Base-by-base conservation (phyloP, 257 asterid species). In the Oldenlandia corymbosa region DNA sequence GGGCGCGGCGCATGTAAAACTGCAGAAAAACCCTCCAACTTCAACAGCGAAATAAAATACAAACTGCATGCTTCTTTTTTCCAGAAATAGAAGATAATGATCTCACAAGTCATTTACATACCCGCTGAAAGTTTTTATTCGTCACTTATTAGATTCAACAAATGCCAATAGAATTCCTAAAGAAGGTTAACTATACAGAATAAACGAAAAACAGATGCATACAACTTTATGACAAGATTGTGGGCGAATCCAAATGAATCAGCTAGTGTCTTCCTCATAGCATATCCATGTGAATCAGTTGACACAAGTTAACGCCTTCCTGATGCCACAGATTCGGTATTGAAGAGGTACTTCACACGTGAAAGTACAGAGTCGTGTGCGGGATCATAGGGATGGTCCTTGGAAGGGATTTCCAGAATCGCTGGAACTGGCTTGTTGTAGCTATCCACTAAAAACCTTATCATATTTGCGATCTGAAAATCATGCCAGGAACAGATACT, bases 371-470 rank as follows among this genome's bases (percentile, higher is more conserved):
- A 91, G 79, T 91, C 95, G 52, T 84, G 94, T 2, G 91, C 88
- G 48, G 98, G 95, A 80, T 91, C 96, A 36, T 88, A 88, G 0
- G 96, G 98, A 49, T 88, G 95, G 77, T 88, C 96, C 91, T 91
- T 91, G 60, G 98, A 91, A 23, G 96, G 98, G 63, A 91, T 91
- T 85, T 91, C 96, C 75, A 91, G 54, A 71, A 88, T 91, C 62
- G 96, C 98, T 18, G 98, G 96, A 67, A 91, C 71, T 31, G 94
- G 96, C 65, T 84, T 88, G 79, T 91, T 88, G 63, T 91, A 91
- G 83, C 96, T 80, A 78, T 91, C 97, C 24, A 91, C 96, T 51
- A 85, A 60, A 76, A 91, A 85, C 71, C 97, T 76, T 62, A 88
- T 73, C 96, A 85, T 88, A 60, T 88, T 88, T 67, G 95, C 97